Conservation (phyloP, 768 basidiomycete genomes). For the Leccinum truebloodii region DNA sequence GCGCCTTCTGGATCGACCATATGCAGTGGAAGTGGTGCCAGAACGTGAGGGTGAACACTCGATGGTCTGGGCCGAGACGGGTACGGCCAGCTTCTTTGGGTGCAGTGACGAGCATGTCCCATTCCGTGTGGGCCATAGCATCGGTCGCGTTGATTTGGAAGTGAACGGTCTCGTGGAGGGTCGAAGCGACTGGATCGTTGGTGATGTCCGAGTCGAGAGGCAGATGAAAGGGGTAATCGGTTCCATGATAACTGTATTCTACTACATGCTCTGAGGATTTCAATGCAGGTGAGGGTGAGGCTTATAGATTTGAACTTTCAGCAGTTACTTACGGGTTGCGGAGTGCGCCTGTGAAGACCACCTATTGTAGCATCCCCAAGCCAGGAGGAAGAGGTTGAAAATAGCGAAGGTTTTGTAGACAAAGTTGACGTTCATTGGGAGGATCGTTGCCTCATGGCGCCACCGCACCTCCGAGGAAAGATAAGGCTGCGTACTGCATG, state of each 20-base stretch:
- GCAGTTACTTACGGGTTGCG: constrained; percentile 1
- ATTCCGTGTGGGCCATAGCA: constrained; percentile 7
- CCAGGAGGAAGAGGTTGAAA: constrained; percentile 8
- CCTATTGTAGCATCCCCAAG: constrained; percentile 2
- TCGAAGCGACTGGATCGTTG: constrained; percentile 11
- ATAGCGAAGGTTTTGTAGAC: neutral
- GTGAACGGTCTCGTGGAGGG: constrained; percentile 16
- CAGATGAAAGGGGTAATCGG: constrained; percentile 13
- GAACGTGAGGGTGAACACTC: constrained; percentile 12
- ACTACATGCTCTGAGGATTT: neutral
- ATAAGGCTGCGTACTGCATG: neutral
- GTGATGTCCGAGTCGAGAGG: neutral
- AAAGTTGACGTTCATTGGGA: constrained; percentile 1
- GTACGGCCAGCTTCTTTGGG: constrained; percentile 11
- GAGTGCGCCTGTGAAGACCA: constrained; percentile 1
- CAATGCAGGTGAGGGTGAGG: neutral
- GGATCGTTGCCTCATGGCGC: neutral
- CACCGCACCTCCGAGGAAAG: neutral
- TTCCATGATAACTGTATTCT: constrained; percentile 12
- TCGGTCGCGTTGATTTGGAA: constrained; percentile 10
- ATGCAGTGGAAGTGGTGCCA: constrained; percentile 17
- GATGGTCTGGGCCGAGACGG: constrained; percentile 17
- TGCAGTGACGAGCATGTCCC: constrained; percentile 11
- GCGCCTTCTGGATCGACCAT: constrained; percentile 15
- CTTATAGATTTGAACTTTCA: neutral